Conservation (phyloP, 352 stramenopile species). For the Blastocystis sp. region DNA sequence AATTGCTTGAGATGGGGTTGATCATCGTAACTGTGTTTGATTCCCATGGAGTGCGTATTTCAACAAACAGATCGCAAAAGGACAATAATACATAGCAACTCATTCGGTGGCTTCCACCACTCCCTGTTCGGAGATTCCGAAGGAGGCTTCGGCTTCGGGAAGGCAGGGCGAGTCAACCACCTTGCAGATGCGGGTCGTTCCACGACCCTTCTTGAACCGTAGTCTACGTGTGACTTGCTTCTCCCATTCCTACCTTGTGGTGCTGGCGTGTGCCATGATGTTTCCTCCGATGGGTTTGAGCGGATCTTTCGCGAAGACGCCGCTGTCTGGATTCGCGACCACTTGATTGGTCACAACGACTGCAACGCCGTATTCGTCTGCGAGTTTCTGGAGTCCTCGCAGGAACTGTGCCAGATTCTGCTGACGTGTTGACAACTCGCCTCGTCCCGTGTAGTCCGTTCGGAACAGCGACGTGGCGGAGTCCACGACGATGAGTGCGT, state of each 20-base stretch:
- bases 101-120: constrained; percentile 69
- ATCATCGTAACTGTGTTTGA: not conserved
- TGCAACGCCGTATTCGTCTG: constrained; percentile 94
- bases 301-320: constrained; percentile 76
- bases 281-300: constrained; percentile 80
- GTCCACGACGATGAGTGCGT: constrained; percentile 88
- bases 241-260: constrained; percentile 75
- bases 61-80: not conserved
- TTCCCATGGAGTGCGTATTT: not conserved
- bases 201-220: constrained; percentile 85
- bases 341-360: constrained; percentile 82
- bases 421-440: constrained; percentile 85
- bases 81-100: not conserved
- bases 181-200: constrained; percentile 94
- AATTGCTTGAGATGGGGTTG: not conserved
- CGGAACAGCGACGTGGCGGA: constrained; percentile 90
- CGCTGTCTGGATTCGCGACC: constrained; percentile 77
- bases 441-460: constrained; percentile 93
- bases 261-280: constrained; percentile 91
- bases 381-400: constrained; percentile 84
- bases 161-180: constrained; percentile 85
- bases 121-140: constrained; percentile 77
- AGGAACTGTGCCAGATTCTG: constrained; percentile 82
- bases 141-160: constrained; percentile 81
- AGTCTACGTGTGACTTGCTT: constrained; percentile 63